Base-by-base conservation (phyloP, 2,329 filamentous ascomycete species). In the Sporothrix euskadiensis region DNA sequence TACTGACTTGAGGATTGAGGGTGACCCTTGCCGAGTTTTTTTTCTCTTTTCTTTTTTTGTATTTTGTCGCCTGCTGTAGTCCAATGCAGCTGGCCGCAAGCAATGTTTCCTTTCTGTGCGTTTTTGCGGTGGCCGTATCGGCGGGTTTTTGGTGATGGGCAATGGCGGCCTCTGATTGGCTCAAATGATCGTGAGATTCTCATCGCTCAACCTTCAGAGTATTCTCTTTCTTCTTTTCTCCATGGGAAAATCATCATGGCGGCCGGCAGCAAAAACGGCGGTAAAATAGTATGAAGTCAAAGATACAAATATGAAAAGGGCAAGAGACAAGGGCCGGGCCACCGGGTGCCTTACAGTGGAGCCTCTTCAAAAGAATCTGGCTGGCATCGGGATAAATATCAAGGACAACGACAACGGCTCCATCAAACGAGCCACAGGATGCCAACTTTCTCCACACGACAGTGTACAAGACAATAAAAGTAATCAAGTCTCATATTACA, bases 91-190 rank as follows among this genome's bases (percentile, higher is more conserved):
- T 52, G 14, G 44, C 65, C 65, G 44, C 26, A 68, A 16, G 35
- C 59, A 22, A 47, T 47, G 39, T 10, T 52, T 32, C 26, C 59
- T 41, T 16, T 39, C 32, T 39, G 5, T 52, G 5, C 35, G 35
- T n/a, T 26, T 63, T 63, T 63, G 7, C 35, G 35, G 59, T 19
- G 35, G 59, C n/a, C 35, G 59, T 26, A 63, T 63, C 44, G 59
- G 59, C 59, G 16, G 32, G 59, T 63, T 35, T 49, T 56, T 56
- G 59, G 35, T 63, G 59, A 41, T 41, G 41, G 44, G 4, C n/a
- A 10, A 9, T 32, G 41, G 12, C 44, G 44, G 22, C 44, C 1
- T 68, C 65, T 68, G 65, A 68, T 68, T 68, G 65, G 65, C 26
- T 14, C 6, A 5, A n/a, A 4, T 1, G 3, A 68, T 68, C 65